Evolutionary conservation across 305 asterid genomes (phyloP).

Genomic region (Nicotiana rustica): DNA sequence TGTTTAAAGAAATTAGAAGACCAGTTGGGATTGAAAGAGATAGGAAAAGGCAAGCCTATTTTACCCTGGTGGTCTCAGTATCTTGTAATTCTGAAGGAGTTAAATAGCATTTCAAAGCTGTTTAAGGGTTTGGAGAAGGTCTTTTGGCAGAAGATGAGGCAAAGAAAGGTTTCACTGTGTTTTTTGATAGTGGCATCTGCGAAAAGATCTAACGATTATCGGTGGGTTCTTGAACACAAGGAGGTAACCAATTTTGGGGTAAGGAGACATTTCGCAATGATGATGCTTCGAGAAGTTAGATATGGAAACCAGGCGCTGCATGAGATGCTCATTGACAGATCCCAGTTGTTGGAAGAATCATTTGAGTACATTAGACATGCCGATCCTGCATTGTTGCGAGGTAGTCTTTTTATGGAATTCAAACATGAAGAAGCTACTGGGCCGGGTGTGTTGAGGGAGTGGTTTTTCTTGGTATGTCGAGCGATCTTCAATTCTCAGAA

Average conservation of each 20-base stretch:
- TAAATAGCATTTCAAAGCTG: conserved; percentile 60
- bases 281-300: conserved; percentile 77
- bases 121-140: conserved; percentile 58
- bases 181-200: conserved; percentile 67
- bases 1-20: conserved; percentile 61
- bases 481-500: no score
- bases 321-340: conserved; percentile 92
- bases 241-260: conserved; percentile 81
- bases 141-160: conserved; percentile 66
- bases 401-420: not conserved
- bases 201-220: conserved; percentile 63
- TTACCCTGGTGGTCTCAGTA: conserved; percentile 57
- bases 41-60: conserved; percentile 42
- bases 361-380: conserved; percentile 59
- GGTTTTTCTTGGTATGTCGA: no score
- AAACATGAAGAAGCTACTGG: no score
- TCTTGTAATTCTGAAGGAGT: conserved; percentile 44
- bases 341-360: conserved; percentile 73
- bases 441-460: no score
- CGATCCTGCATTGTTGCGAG: not conserved
- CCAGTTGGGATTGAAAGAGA: conserved; percentile 40
- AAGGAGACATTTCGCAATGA: conserved; percentile 75
- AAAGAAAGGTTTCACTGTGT: conserved; percentile 62
- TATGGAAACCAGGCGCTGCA: conserved; percentile 59
- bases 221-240: conserved; percentile 74